Base-by-base conservation (phyloP, 768 basidiomycete species). In the Podaxis sp. region DNA sequence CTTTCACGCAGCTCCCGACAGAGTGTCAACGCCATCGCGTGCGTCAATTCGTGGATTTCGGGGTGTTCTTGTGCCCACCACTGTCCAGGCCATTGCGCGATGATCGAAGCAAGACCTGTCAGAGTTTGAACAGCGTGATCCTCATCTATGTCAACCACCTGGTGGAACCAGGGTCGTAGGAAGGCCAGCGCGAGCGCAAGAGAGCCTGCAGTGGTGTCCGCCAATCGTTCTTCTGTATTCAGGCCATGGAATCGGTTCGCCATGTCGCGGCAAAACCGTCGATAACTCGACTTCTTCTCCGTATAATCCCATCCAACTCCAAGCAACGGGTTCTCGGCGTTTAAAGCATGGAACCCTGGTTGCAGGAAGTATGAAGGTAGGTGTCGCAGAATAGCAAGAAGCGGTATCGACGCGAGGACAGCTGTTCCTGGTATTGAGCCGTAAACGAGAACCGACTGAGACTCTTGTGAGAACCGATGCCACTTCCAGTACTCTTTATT, bases 391-490 rank as follows among this genome's bases (percentile, higher is more conserved):
- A 93, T 73, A 19, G 81, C 79, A 44, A 85, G 76, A 55, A 93
- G 82, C 1, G 90, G 89, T 24, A 93, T 76, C 15, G 91, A 92
- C 17, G 88, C 77, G 19, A 89, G 77, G 61, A 93, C 83, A 8
- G 89, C 88, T 22, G 79, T 76, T 22, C 80, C 77, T 38, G 91
- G 88, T 63, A 93, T 84, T 67, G 81, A 83, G 33, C 87, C 88
- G 69, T 88, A 79, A 42, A 92, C 81, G 61, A 92, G 85, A 38
- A 90, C 89, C 63, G 86, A 83, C 70, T 92, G 91, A 9, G 91
- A 87, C 69, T 92, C 90, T 63, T 87, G 77, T 9, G 88, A 87
- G 69, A 86, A 89, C 63, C 84, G 84, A 64, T 87, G 84, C 90
- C 90, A 92, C 72, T 87, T 89, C 86, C 86, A 87, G 71, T 90